A percentile compares a stretch with the other conserved stretches of the same genome.
Evolutionary conservation across 306 rosid species (phyloP).

Genomic region (Hylodesmum podocarpum): DNA sequence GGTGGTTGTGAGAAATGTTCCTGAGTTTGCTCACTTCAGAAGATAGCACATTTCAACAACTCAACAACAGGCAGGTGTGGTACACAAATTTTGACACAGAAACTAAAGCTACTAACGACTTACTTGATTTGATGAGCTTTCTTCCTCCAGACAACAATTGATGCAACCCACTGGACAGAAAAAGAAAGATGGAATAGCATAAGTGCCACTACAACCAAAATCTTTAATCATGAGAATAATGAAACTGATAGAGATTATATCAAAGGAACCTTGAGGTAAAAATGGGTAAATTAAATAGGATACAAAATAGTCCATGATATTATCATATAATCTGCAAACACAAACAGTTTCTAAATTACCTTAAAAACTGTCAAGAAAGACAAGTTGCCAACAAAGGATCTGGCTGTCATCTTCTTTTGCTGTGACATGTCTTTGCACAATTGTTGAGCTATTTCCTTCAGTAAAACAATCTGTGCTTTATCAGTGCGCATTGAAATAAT

Average conservation of each 20-base stretch:
- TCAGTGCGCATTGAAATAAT: slow-evolving; percentile 90
- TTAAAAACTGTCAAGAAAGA: slow-evolving; percentile 61
- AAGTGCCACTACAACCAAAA: slow-evolving; percentile 14
- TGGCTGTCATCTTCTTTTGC: slow-evolving; percentile 46
- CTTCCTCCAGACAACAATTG: slow-evolving; percentile 79
- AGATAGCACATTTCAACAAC: neutral
- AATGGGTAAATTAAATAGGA: neutral
- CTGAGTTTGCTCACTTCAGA: neutral
- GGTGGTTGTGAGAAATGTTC: neutral
- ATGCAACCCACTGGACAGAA: slow-evolving; percentile 65
- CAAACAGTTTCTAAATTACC: slow-evolving; percentile 44
- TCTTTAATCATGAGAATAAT: slow-evolving; percentile 6
- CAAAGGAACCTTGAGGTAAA: neutral
- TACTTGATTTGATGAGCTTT: slow-evolving; percentile 76
- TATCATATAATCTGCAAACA: neutral
- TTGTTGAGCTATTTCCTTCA: slow-evolving; percentile 96
- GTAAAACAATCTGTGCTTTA: slow-evolving; percentile 80
- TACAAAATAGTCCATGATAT: neutral
- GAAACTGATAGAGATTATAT: neutral
- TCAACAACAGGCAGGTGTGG: neutral
- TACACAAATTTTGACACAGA: neutral
- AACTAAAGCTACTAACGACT: slow-evolving; percentile 36
- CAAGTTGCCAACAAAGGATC: slow-evolving; percentile 41
- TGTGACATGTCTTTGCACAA: slow-evolving; percentile 75
- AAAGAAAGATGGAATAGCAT: slow-evolving; percentile 21